Conservation (phyloP, 2,329 filamentous ascomycete species). For the Fusarium sp. region DNA sequence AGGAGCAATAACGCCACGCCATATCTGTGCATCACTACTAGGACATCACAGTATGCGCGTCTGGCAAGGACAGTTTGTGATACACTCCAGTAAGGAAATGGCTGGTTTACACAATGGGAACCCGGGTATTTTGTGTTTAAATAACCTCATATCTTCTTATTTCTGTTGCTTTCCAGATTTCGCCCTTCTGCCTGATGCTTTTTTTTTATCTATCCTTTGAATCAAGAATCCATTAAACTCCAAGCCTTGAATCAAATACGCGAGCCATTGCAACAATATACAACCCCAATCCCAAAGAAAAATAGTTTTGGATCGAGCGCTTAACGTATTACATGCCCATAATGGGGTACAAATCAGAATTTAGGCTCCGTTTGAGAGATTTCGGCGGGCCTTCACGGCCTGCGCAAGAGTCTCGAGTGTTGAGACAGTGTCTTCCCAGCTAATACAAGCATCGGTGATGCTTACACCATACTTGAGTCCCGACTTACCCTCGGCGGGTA, state of each 20-base stretch:
- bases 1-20: background rate
- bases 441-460: conserved; percentile 97
- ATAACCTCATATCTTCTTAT: background rate
- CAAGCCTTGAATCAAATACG: conserved; percentile 34
- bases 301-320: conserved; percentile 1
- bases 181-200: conserved; percentile 18
- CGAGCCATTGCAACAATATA: conserved; percentile 21
- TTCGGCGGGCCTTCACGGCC: conserved; percentile 73
- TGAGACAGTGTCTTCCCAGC: conserved; percentile 87
- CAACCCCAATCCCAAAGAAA: conserved; percentile 4
- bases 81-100: conserved; percentile 17
- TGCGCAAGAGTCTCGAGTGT: conserved; percentile 82
- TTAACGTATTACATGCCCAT: background rate
- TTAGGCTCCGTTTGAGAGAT: conserved; percentile 41
- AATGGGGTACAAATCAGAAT: background rate
- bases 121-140: background rate
- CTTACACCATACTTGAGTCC: conserved; percentile 93
- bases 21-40: background rate
- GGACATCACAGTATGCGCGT: conserved; percentile 28
- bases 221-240: conserved; percentile 38
- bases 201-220: conserved; percentile 41
- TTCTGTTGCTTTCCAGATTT: background rate
- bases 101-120: background rate
- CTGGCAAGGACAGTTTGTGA: conserved; percentile 26
- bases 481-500: conserved; percentile 83